These are phyloP conservation scores for Diaporthe humulicola DNA, from an alignment of 2,329 filamentous ascomycete genomes.

Conservation along the genomic window DNA sequence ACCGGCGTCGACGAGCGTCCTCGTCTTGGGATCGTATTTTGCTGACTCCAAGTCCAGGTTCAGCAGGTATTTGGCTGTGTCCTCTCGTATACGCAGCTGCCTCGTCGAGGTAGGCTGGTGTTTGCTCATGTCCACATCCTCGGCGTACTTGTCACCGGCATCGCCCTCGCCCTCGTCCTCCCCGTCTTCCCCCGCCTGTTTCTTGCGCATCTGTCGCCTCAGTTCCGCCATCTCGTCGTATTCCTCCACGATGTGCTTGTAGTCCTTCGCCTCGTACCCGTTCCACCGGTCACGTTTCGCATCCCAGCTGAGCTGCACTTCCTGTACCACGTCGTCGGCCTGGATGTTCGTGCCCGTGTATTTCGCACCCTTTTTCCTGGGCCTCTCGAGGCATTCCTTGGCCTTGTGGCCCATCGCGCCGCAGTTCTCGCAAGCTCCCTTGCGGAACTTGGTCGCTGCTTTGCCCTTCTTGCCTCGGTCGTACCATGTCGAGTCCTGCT, in stretches of 20 bases:
- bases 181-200: slow-evolving; percentile 63
- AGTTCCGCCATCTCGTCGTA: slow-evolving; percentile 89
- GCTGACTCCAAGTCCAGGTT: slow-evolving; percentile 97
- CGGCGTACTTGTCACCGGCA: slow-evolving; percentile 83
- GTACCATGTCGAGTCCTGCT: slow-evolving; percentile 88
- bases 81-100: slow-evolving; percentile 92
- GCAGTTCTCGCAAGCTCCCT: slow-evolving; percentile 98
- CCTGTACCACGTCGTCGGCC: slow-evolving; percentile 88
- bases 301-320: slow-evolving; percentile 93
- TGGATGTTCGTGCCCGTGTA: slow-evolving; percentile 95
- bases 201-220: slow-evolving; percentile 63
- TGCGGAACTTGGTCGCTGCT: slow-evolving; percentile 95
- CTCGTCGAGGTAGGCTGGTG: slow-evolving; percentile 92
- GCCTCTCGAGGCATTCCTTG: slow-evolving; percentile 92
- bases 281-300: slow-evolving; percentile 99
- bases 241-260: slow-evolving; percentile 87
- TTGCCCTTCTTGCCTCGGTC: slow-evolving; percentile 90
- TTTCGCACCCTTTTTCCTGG: slow-evolving; percentile 88
- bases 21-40: slow-evolving; percentile 97
- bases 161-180: slow-evolving; percentile 69
- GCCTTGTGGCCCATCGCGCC: slow-evolving; percentile 96
- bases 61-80: slow-evolving; percentile 95
- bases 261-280: slow-evolving; percentile 93
- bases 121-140: slow-evolving; percentile 96
- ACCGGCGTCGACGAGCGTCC: slow-evolving; percentile 88